Conservation (phyloP, 176 grass and related monocot genomes). For the Rhynchospora pubera region DNA sequence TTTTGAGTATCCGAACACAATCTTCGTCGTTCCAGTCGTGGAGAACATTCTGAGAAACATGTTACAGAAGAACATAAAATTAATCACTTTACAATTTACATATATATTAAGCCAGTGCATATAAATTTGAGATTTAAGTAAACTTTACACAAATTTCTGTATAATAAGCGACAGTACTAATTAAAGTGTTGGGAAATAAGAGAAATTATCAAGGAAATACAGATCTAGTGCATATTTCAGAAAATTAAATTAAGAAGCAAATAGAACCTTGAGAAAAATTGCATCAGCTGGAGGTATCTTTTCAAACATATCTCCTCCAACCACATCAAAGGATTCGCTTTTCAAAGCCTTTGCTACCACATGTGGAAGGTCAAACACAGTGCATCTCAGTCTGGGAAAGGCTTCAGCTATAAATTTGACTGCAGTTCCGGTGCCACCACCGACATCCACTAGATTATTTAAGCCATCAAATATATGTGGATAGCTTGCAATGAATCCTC, state of each 20-base stretch:
- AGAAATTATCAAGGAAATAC: too few species aligned
- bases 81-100: too few species aligned
- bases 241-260: neutral
- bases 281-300: neutral
- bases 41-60: conserved; percentile 23
- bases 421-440: neutral
- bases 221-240: neutral
- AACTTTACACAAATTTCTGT: too few species aligned
- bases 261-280: neutral
- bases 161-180: too few species aligned
- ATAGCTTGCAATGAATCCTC: neutral
- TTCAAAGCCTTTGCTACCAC: neutral
- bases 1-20: conserved; percentile 35
- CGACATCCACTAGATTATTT: neutral
- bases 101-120: too few species aligned
- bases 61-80: neutral
- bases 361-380: neutral
- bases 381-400: neutral
- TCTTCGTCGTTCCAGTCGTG: conserved; percentile 24
- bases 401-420: neutral
- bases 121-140: too few species aligned
- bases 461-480: neutral
- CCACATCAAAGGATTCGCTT: neutral
- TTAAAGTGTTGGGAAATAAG: too few species aligned
- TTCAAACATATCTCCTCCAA: conserved; percentile 1